Percentiles rank a stretch among this genome's conserved stretches.
phyloP scores from a whole-genome alignment of 176 grass and related monocot genomes.

The Triticum monococcum region DNA sequence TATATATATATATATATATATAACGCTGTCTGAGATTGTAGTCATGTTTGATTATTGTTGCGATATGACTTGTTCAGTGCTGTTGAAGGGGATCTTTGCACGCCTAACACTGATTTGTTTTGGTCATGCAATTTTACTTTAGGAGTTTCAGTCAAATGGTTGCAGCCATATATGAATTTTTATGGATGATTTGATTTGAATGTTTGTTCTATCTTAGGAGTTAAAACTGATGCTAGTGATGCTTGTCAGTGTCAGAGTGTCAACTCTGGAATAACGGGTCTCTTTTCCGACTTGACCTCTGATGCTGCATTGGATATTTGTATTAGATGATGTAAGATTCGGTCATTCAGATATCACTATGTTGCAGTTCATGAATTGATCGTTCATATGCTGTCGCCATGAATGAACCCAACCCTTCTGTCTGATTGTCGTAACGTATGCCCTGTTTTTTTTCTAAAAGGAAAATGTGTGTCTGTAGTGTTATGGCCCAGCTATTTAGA shows the following conservation, averaged over 20 bases:
- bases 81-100: neutral
- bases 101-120: too few relatives aligned
- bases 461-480: too few relatives aligned
- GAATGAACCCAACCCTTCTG: neutral
- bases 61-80: neutral
- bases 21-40: neutral
- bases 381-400: neutral
- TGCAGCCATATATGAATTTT: too few relatives aligned
- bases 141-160: too few relatives aligned
- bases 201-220: neutral
- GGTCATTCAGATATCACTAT: neutral
- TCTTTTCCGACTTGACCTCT: neutral
- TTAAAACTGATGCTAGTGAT: neutral
- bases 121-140: too few relatives aligned
- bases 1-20: too few relatives aligned
- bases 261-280: neutral
- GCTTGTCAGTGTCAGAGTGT: neutral
- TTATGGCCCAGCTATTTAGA: constrained; percentile 3
- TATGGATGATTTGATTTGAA: neutral
- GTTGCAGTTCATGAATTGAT: neutral
- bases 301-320: neutral
- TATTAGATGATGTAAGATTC: neutral
- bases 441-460: neutral
- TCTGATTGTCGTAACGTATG: neutral
- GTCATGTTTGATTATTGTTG: neutral